These are phyloP conservation scores for Pythium brassicae DNA, from an alignment of 352 stramenopile genomes.

Conservation along the genomic window DNA sequence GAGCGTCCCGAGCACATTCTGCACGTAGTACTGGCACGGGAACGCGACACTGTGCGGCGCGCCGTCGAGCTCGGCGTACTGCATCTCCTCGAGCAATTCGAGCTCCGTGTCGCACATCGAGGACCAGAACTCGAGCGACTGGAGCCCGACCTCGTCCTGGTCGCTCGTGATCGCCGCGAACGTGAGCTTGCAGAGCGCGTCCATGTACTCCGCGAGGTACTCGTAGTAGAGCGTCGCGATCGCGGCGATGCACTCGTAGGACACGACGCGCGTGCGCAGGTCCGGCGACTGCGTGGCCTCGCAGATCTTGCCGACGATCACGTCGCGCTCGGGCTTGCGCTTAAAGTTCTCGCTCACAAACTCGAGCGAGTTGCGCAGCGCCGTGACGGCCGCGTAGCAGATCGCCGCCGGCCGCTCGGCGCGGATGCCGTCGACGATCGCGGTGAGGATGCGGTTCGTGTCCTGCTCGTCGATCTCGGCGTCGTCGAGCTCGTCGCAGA, in stretches of 20 bases:
- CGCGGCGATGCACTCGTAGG: slow-evolving; percentile 95
- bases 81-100: slow-evolving; percentile 90
- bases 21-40: slow-evolving; percentile 87
- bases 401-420: slow-evolving; percentile 83
- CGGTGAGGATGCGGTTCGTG: slow-evolving; percentile 95
- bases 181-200: slow-evolving; percentile 94
- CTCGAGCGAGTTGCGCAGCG: slow-evolving; percentile 93
- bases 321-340: slow-evolving; percentile 91
- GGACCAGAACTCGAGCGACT: slow-evolving; percentile 98
- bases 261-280: slow-evolving; percentile 81
- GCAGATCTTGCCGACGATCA: slow-evolving; percentile 96
- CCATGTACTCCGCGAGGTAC: slow-evolving; percentile 94
- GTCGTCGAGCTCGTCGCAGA: slow-evolving; percentile 80
- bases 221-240: slow-evolving; percentile 97
- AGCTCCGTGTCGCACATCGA: slow-evolving; percentile 96
- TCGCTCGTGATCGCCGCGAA: slow-evolving; percentile 92
- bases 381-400: slow-evolving; percentile 88
- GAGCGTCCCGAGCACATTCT: slow-evolving; percentile 82
- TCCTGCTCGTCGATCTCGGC: slow-evolving; percentile 72
- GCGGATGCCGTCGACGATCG: slow-evolving; percentile 96
- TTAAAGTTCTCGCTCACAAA: slow-evolving; percentile 97
- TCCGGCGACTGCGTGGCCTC: slow-evolving; percentile 92
- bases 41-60: slow-evolving; percentile 35
- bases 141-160: slow-evolving; percentile 89
- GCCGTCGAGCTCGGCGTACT: slow-evolving; percentile 71